phyloP scores from a whole-genome alignment of 2,329 filamentous ascomycete species.

The Colletotrichum plurivorum region DNA sequence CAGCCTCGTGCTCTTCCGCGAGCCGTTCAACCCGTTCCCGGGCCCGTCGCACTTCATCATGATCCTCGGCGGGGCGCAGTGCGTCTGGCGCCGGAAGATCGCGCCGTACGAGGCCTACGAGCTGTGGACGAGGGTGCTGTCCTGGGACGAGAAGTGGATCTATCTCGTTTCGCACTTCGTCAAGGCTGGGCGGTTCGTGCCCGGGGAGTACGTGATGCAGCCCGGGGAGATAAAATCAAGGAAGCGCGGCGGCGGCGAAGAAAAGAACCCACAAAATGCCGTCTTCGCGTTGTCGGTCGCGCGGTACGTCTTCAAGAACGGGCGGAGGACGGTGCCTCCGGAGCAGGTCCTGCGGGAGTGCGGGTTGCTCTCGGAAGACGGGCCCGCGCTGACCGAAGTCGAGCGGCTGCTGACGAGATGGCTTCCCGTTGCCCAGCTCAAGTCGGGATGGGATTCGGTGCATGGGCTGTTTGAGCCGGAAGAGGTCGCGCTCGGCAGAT shows the following conservation, averaged over 20 bases:
- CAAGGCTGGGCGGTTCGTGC: constrained; percentile 69
- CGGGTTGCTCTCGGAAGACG: constrained; percentile 76
- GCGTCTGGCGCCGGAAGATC: constrained; percentile 34
- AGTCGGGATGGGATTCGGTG: constrained; percentile 23
- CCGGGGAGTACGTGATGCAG: constrained; percentile 62
- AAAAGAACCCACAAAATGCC: constrained; percentile 67
- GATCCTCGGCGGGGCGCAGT: constrained; percentile 51
- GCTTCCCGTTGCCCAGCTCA: constrained; percentile 8
- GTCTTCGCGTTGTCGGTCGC: constrained; percentile 79
- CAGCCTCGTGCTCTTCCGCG: constrained; percentile 76
- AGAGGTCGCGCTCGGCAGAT: constrained; percentile 16
- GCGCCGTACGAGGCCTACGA: constrained; percentile 36
- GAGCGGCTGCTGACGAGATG: constrained; percentile 16
- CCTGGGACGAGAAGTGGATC: constrained; percentile 86
- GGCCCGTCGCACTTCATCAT: constrained; percentile 70
- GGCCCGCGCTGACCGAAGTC: constrained; percentile 7
- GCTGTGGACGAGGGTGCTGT: constrained; percentile 32
- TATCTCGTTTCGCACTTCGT: constrained; percentile 83
- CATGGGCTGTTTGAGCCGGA: constrained; percentile 22
- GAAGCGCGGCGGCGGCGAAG: not conserved
- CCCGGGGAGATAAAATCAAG: constrained; percentile 24
- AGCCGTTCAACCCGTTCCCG: constrained; percentile 47
- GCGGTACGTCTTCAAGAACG: constrained; percentile 88
- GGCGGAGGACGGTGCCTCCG: constrained; percentile 86
- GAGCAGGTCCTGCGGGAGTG: constrained; percentile 79